phyloP scores from a whole-genome alignment of 208 protist species.

The Leishmania amazonensis region DNA sequence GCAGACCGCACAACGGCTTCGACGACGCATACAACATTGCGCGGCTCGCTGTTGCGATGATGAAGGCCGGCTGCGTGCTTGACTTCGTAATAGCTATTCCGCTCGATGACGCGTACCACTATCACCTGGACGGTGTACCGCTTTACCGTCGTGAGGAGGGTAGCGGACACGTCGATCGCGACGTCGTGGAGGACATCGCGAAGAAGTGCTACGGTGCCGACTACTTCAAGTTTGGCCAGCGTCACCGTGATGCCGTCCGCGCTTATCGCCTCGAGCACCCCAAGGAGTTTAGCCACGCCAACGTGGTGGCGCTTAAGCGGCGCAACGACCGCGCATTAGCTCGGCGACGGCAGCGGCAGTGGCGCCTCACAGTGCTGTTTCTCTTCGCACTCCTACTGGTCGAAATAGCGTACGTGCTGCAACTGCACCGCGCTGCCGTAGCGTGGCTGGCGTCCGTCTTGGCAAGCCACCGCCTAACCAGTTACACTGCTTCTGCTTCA shows the following conservation, averaged over 20 bases:
- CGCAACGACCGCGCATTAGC: slow-evolving; percentile 34
- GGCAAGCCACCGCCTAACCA: neutral
- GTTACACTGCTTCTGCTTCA: neutral
- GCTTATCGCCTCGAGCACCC: slow-evolving; percentile 59
- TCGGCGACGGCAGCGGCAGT: slow-evolving; percentile 36
- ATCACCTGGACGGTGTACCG: slow-evolving; percentile 59
- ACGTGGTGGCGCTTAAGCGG: slow-evolving; percentile 46
- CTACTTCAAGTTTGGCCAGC: slow-evolving; percentile 81
- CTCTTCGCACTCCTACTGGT: slow-evolving; percentile 23
- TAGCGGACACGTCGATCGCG: slow-evolving; percentile 72
- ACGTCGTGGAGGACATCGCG: slow-evolving; percentile 88
- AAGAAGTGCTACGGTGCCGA: slow-evolving; percentile 76
- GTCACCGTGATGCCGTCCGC: slow-evolving; percentile 49
- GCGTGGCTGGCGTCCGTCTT: slow-evolving; percentile 7
- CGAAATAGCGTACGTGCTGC: slow-evolving; percentile 19
- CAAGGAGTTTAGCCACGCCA: slow-evolving; percentile 46
- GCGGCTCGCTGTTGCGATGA: slow-evolving; percentile 82
- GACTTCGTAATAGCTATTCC: slow-evolving; percentile 81
- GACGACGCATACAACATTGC: slow-evolving; percentile 93
- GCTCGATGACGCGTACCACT: slow-evolving; percentile 67
- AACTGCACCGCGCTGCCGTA: slow-evolving; percentile 4
- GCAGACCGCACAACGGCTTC: slow-evolving; percentile 87
- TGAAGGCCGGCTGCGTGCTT: slow-evolving; percentile 79
- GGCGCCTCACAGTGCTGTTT: slow-evolving; percentile 36
- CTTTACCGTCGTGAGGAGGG: slow-evolving; percentile 85